These are phyloP conservation scores for Acer yangbiense DNA, from an alignment of 345 rosid genomes.

Conservation along the genomic window DNA sequence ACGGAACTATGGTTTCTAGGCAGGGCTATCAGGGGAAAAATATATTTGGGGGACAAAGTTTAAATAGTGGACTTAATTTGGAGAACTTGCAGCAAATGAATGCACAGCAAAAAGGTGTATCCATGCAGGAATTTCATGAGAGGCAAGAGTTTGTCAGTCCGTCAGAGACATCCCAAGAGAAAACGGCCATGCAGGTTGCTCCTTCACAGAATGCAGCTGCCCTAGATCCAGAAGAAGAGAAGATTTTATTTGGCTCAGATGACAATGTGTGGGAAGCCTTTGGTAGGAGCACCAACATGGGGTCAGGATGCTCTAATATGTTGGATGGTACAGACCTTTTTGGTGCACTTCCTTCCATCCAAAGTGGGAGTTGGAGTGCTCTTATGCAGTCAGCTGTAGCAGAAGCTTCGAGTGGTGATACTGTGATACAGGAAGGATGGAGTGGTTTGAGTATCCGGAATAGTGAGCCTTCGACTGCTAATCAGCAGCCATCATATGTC, in stretches of 20 bases:
- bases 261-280: constrained; percentile 82
- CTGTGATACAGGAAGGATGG: constrained; percentile 64
- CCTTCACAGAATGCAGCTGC: constrained; percentile 60
- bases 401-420: constrained; percentile 69
- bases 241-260: constrained; percentile 86
- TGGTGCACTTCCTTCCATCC: constrained; percentile 68
- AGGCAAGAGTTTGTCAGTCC: constrained; percentile 42
- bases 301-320: constrained; percentile 46
- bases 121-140: constrained; percentile 41
- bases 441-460: constrained; percentile 39
- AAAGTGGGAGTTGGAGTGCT: constrained; percentile 99
- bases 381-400: constrained; percentile 99
- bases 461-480: constrained; percentile 31
- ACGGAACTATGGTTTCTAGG: constrained; percentile 48
- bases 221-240: constrained; percentile 90
- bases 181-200: constrained; percentile 32
- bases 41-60: constrained; percentile 40
- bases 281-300: constrained; percentile 51
- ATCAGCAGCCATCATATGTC: constrained; percentile 29
- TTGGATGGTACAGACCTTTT: constrained; percentile 45
- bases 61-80: constrained; percentile 41
- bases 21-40: constrained; percentile 50
- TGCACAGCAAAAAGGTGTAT: constrained; percentile 40
- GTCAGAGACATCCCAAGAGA: constrained; percentile 47
- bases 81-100: constrained; percentile 46